phyloP scores from a whole-genome alignment of 2,329 filamentous ascomycete species.

The Trichophyton verrucosum region DNA sequence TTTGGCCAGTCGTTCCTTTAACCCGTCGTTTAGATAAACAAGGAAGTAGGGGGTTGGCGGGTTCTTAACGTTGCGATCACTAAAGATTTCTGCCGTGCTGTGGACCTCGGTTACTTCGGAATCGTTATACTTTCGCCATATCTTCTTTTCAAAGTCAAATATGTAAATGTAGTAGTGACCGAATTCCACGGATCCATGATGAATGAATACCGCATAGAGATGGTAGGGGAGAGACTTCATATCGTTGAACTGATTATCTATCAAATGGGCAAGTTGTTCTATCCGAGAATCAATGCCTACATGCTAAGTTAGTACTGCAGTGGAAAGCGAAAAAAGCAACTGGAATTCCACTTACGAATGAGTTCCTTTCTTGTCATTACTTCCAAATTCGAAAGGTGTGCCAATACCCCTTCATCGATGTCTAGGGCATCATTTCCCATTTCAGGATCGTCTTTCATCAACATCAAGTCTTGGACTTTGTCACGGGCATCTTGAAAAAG shows the following conservation, averaged over 20 bases:
- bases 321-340: not conserved
- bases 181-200: conserved; percentile 53
- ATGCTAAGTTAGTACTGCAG: not conserved
- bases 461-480: conserved; percentile 33
- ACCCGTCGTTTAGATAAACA: conserved; percentile 63
- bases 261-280: conserved; percentile 35
- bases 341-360: conserved; percentile 23
- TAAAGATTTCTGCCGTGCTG: conserved; percentile 56
- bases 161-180: conserved; percentile 99
- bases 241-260: conserved; percentile 49
- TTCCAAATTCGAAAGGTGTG: conserved; percentile 35
- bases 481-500: conserved; percentile 27
- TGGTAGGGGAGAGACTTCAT: conserved; percentile 59
- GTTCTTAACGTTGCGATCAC: conserved; percentile 47
- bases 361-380: conserved; percentile 37
- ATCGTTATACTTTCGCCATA: conserved; percentile 95
- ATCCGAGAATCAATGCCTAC: conserved; percentile 31
- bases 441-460: conserved; percentile 24
- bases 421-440: conserved; percentile 30
- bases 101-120: conserved; percentile 58
- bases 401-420: conserved; percentile 31
- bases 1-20: conserved; percentile 48
- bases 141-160: conserved; percentile 64
- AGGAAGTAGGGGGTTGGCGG: conserved; percentile 69
- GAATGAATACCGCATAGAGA: conserved; percentile 86